Evolutionary conservation across 192 early-diverging fungal species (phyloP).

Genomic region (Coemansia sp.): DNA sequence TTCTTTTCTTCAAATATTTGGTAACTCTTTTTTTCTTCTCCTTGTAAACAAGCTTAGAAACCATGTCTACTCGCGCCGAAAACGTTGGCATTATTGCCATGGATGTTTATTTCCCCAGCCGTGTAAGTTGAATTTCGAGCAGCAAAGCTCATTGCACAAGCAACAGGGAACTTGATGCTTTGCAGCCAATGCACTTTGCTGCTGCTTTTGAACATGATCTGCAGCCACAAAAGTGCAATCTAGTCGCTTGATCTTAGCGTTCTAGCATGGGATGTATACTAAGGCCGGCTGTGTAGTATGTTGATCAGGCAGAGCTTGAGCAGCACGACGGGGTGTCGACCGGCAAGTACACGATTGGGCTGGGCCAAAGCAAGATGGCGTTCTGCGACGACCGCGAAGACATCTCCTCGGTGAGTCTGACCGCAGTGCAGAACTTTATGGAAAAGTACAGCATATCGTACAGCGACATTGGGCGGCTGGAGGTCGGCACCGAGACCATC

Average conservation of each 20-base stretch:
- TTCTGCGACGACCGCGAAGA: conserved; percentile 92
- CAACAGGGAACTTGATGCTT: not conserved
- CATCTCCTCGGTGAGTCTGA: conserved; percentile 48
- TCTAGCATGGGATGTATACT: not conserved
- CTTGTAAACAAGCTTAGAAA: not conserved
- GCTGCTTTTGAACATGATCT: not conserved
- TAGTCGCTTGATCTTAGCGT: too few species aligned
- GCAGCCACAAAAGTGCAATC: too few species aligned
- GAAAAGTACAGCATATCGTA: conserved; percentile 88
- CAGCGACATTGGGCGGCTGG: conserved; percentile 86
- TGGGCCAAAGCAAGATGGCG: conserved; percentile 94
- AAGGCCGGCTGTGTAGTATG: conserved; percentile 22
- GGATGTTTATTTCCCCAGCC: conserved; percentile 66
- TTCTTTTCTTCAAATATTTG: conserved; percentile 1
- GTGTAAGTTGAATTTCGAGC: conserved; percentile 32
- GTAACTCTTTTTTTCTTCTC: conserved; percentile 2
- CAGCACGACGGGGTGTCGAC: conserved; percentile 86
- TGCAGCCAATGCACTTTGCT: too few species aligned
- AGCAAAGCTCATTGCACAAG: not conserved
- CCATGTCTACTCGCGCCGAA: conserved; percentile 47
- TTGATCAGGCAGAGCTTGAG: conserved; percentile 59
- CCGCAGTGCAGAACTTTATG: conserved; percentile 85
- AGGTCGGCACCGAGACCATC: conserved; percentile 98
- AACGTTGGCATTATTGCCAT: conserved; percentile 66
- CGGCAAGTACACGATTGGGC: conserved; percentile 98